phyloP scores from a whole-genome alignment of 2,329 filamentous ascomycete species.

The Ophiostoma himal-ulmi region DNA sequence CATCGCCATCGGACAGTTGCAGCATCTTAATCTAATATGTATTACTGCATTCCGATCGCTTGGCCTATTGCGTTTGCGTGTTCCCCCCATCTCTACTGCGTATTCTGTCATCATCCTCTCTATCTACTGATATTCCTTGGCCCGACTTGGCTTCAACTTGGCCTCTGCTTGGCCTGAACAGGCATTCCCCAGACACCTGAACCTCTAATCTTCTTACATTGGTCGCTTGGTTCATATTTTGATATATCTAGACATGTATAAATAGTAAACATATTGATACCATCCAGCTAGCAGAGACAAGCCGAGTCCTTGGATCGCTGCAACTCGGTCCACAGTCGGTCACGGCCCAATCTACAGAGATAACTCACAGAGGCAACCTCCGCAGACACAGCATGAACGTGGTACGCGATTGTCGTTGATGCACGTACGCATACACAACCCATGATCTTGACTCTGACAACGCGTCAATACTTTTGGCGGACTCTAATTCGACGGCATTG shows the following conservation, averaged over 20 bases:
- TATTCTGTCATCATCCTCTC: not conserved
- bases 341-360: too few species aligned
- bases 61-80: not conserved
- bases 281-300: not conserved
- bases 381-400: too few species aligned
- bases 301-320: not conserved
- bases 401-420: not conserved
- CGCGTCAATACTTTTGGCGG: not conserved
- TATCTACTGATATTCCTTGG: not conserved
- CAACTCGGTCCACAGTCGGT: too few species aligned
- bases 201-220: too few species aligned
- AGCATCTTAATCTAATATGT: not conserved
- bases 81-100: not conserved
- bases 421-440: too few species aligned
- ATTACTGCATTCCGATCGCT: not conserved
- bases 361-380: too few species aligned
- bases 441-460: not conserved
- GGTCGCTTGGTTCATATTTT: too few species aligned
- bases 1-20: not conserved
- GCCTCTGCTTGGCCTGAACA: not conserved
- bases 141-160: not conserved
- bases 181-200: constrained; percentile 1
- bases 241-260: too few species aligned
- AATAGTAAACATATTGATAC: not conserved
- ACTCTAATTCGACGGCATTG: not conserved